A percentile compares a stretch with the other conserved stretches of the same genome.
These are phyloP conservation scores for Kwoniella bestiolae DNA, from an alignment of 768 basidiomycete species.

Conservation along the genomic window DNA sequence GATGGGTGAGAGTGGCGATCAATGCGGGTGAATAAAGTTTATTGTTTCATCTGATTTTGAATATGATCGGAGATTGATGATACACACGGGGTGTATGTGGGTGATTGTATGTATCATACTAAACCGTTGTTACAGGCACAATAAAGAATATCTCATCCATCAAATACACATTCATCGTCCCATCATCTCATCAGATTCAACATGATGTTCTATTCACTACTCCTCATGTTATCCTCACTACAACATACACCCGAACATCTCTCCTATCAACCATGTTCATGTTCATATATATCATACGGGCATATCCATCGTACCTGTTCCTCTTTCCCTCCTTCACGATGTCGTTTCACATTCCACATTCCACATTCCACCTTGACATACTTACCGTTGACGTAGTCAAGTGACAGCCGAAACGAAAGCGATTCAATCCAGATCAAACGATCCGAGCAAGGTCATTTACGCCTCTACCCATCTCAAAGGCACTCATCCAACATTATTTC, in stretches of 20 bases:
- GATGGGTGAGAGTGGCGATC: slow-evolving; percentile 8
- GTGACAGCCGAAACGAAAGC: not conserved
- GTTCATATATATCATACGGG: not conserved
- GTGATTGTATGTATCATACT: not conserved
- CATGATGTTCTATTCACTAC: not conserved
- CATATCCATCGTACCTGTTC: not conserved
- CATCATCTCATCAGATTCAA: not conserved
- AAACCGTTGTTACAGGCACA: not conserved
- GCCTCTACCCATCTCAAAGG: not conserved
- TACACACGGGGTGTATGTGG: not conserved
- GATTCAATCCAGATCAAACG: not conserved
- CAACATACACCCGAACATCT: not conserved
- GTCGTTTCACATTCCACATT: not conserved
- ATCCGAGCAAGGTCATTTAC: not conserved
- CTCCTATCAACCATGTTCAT: not conserved
- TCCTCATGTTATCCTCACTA: not conserved
- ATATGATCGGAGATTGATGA: not conserved
- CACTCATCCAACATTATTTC: not conserved
- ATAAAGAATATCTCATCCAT: not conserved
- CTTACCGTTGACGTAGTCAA: not conserved
- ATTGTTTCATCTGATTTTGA: slow-evolving; percentile 8
- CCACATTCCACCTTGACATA: not conserved
- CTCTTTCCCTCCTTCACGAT: not conserved
- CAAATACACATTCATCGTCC: not conserved
- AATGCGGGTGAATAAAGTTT: slow-evolving; percentile 1